A percentile compares a stretch with the other conserved stretches of the same genome.
These are phyloP conservation scores for Pseudogymnoascus sp. DNA, from an alignment of 2,329 filamentous ascomycete species.

Conservation along the genomic window DNA sequence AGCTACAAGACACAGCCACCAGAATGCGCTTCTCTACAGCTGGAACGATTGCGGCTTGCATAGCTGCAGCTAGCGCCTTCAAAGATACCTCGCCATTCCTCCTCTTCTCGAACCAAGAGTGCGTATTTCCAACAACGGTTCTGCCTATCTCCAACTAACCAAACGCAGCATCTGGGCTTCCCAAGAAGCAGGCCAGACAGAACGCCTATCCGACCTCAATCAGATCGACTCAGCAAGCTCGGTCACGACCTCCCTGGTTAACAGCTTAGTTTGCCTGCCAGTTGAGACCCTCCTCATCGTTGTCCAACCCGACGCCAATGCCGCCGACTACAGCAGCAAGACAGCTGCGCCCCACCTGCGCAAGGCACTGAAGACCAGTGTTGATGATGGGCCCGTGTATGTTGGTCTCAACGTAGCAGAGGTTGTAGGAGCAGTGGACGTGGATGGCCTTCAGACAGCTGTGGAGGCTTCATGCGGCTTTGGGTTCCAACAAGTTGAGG, in stretches of 20 bases:
- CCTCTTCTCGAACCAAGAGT: conserved; percentile 78
- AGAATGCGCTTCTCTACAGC: conserved; percentile 50
- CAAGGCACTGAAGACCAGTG: conserved; percentile 27
- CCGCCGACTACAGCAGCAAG: conserved; percentile 54
- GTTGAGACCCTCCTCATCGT: conserved; percentile 55
- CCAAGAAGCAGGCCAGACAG: neutral
- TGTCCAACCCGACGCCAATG: conserved; percentile 66
- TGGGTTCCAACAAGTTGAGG: neutral
- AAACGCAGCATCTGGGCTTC: neutral
- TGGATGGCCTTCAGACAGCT: conserved; percentile 35
- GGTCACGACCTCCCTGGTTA: neutral
- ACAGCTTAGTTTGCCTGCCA: neutral
- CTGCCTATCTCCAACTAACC: neutral
- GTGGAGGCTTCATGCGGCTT: conserved; percentile 29
- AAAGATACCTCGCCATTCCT: conserved; percentile 84
- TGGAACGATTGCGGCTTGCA: conserved; percentile 45
- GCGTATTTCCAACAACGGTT: conserved; percentile 32
- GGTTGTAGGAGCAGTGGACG: conserved; percentile 44
- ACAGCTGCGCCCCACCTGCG: conserved; percentile 41
- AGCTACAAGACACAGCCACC: conserved; percentile 13
- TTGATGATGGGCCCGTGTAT: conserved; percentile 17
- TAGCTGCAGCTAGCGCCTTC: conserved; percentile 61
- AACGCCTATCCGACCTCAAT: neutral
- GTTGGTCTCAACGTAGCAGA: conserved; percentile 40
- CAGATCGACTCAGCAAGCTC: neutral